Percentiles rank a stretch among this genome's conserved stretches.
phyloP scores from a whole-genome alignment of 495 filamentous ascomycete species.

The Neurospora discreta region DNA sequence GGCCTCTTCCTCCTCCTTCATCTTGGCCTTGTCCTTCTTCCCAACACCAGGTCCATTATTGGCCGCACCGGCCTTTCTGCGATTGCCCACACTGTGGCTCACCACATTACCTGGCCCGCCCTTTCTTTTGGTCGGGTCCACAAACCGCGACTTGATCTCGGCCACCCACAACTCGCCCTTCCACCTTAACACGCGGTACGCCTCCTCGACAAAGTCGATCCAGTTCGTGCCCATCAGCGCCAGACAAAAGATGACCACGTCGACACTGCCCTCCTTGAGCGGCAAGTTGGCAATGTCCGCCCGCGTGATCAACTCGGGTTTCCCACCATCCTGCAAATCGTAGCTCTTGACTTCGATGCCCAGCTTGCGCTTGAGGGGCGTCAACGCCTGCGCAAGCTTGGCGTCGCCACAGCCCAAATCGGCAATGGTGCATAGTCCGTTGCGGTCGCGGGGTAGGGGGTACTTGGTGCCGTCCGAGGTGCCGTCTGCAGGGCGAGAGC shows the following conservation, averaged over 20 bases:
- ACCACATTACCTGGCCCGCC: conserved; percentile 39
- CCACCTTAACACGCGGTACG: conserved; percentile 79
- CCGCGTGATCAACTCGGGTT: conserved; percentile 57
- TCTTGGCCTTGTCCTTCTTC: conserved; percentile 43
- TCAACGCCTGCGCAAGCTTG: conserved; percentile 56
- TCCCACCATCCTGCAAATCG: conserved; percentile 46
- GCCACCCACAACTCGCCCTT: conserved; percentile 93
- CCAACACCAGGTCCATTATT: not conserved
- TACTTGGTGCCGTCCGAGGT: conserved; percentile 8
- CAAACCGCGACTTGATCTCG: conserved; percentile 90
- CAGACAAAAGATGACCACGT: conserved; percentile 86
- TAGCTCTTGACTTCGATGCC: conserved; percentile 30
- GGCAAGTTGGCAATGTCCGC: conserved; percentile 83
- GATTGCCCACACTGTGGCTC: conserved; percentile 50
- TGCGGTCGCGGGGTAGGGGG: conserved; percentile 27
- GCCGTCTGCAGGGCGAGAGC: conserved; percentile 14
- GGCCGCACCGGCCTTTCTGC: conserved; percentile 24
- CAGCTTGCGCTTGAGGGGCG: conserved; percentile 40
- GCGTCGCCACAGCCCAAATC: conserved; percentile 56
- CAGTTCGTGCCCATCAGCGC: conserved; percentile 99
- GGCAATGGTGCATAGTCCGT: conserved; percentile 61
- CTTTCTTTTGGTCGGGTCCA: conserved; percentile 33
- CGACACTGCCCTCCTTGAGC: conserved; percentile 53
- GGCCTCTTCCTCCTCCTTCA: conserved; percentile 29
- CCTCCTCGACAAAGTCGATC: conserved; percentile 89